A percentile compares a stretch with the other conserved stretches of the same genome.
phyloP scores from a whole-genome alignment of 495 filamentous ascomycete genomes.

The Bombardia bombarda region DNA sequence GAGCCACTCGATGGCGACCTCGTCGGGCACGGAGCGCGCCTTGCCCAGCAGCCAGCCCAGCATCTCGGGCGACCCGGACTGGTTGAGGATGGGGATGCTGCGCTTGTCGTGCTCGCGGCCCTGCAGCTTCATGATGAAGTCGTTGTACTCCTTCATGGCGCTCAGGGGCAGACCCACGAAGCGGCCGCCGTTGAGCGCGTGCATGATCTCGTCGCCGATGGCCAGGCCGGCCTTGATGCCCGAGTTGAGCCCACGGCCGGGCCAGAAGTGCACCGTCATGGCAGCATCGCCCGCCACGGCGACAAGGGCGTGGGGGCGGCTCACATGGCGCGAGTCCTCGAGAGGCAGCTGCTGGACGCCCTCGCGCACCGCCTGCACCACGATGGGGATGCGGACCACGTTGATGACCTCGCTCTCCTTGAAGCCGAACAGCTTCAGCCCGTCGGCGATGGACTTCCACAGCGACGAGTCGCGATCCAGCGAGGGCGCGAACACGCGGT shows the following conservation, averaged over 20 bases:
- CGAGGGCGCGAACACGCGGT: constrained; percentile 26
- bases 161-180: constrained; percentile 21
- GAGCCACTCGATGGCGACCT: constrained; percentile 27
- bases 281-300: constrained; percentile 25
- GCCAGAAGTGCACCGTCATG: constrained; percentile 32
- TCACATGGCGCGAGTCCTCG: constrained; percentile 18
- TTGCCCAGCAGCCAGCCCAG: constrained; percentile 24
- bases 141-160: constrained; percentile 29
- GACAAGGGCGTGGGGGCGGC: constrained; percentile 24
- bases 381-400: constrained; percentile 31
- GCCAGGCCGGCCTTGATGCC: constrained; percentile 28
- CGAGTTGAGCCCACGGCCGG: constrained; percentile 25
- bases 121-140: constrained; percentile 29
- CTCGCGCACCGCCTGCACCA: constrained; percentile 30
- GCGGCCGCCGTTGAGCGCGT: constrained; percentile 19
- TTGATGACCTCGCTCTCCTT: constrained; percentile 34
- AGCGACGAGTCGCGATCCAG: constrained; percentile 20
- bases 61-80: constrained; percentile 26
- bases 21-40: constrained; percentile 20
- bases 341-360: constrained; percentile 26
- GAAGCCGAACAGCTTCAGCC: constrained; percentile 32
- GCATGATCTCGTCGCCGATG: constrained; percentile 25
- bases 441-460: constrained; percentile 31
- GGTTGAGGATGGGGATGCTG: constrained; percentile 30
- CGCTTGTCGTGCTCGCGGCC: constrained; percentile 30